phyloP scores from a whole-genome alignment of 73 alveolate genomes.

The Tetrahymena malaccensis region DNA sequence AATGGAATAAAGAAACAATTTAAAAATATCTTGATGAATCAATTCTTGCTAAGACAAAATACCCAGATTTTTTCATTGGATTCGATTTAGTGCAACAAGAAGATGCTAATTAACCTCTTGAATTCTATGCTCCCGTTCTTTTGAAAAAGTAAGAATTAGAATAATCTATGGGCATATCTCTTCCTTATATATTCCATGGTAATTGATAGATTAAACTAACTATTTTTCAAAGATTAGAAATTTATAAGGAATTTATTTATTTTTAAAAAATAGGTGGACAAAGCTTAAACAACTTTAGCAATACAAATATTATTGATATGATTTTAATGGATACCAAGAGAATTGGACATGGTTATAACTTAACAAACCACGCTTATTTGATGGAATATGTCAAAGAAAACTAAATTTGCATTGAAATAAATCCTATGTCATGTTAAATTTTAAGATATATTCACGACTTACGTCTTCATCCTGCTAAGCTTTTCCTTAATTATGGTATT shows the following conservation, averaged over 20 bases:
- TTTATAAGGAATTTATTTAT: no score
- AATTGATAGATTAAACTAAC: not conserved
- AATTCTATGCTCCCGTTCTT: not conserved
- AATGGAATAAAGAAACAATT: not conserved
- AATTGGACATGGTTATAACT: conserved; percentile 48
- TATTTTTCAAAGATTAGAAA: no score
- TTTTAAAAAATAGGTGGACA: not conserved
- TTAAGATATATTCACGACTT: conserved; percentile 47
- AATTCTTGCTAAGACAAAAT: not conserved
- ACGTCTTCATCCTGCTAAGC: conserved; percentile 52
- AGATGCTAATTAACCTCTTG: not conserved
- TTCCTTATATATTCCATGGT: not conserved
- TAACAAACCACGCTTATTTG: conserved; percentile 41
- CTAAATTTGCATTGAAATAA: conserved; percentile 18
- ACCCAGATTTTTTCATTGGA: not conserved
- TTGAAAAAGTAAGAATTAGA: not conserved
- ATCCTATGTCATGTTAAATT: not conserved
- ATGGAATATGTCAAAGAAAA: not conserved
- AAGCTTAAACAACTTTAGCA: not conserved
- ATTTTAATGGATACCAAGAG: conserved; percentile 48
- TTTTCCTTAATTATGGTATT: conserved; percentile 38
- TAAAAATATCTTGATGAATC: not conserved
- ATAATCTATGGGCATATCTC: not conserved
- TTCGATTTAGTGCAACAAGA: not conserved
- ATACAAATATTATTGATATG: conserved; percentile 43